Percentiles rank a stretch among this genome's conserved stretches.
Evolutionary conservation across 1,139 yeast species (phyloP).

Genomic region (Suhomyces bokatorum): DNA sequence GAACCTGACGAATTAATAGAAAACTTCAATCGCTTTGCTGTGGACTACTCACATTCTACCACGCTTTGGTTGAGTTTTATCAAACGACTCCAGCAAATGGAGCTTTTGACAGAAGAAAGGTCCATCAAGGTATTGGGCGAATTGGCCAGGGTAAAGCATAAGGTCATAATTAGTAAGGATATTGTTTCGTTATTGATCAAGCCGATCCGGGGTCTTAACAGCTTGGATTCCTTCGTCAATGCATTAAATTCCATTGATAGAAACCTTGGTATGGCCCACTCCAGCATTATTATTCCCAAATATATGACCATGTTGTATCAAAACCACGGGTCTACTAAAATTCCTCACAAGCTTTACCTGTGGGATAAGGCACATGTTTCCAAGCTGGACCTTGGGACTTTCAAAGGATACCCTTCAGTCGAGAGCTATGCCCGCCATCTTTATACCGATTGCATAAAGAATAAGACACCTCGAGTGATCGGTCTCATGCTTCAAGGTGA

Average conservation of each 20-base stretch:
- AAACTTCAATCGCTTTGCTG: constrained; percentile 32
- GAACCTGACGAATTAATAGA: constrained; percentile 37
- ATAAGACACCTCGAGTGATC: constrained; percentile 28
- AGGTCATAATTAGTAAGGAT: constrained; percentile 33
- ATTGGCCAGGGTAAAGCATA: constrained; percentile 24
- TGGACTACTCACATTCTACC: constrained; percentile 26
- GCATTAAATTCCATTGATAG: constrained; percentile 12
- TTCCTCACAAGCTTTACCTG: constrained; percentile 15
- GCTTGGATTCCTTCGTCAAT: constrained; percentile 23
- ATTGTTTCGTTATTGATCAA: constrained; percentile 28
- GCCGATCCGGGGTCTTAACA: constrained; percentile 26
- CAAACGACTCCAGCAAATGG: constrained; percentile 34
- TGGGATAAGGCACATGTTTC: constrained; percentile 19
- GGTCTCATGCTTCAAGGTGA: constrained; percentile 51
- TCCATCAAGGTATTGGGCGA: constrained; percentile 29
- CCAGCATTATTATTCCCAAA: constrained; percentile 27
- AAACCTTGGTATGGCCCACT: constrained; percentile 11
- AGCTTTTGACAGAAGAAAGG: constrained; percentile 33
- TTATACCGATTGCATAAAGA: constrained; percentile 18
- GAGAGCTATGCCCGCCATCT: constrained; percentile 28
- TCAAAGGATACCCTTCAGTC: constrained; percentile 16
- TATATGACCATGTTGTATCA: constrained; percentile 30
- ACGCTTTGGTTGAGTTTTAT: constrained; percentile 40
- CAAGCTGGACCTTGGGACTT: constrained; percentile 8
- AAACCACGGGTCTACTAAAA: constrained; percentile 13